Evolutionary conservation across 495 filamentous ascomycete species (phyloP), one percentile per base, ranked within the genome.

Genomic region (Podospora conica): DNA sequence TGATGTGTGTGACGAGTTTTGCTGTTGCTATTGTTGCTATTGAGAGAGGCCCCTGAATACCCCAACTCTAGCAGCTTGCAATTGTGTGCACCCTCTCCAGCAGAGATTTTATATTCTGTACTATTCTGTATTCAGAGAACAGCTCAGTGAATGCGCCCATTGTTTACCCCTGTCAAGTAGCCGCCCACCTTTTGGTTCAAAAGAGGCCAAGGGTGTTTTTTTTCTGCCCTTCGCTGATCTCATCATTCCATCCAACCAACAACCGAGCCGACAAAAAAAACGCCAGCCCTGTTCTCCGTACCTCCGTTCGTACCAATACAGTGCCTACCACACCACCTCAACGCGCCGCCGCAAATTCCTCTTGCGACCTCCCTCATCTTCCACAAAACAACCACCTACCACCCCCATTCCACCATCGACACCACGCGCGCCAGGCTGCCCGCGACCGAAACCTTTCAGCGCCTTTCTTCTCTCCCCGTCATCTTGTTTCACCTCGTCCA

Each of bases 151-250:
- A 61, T 61, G 28, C 59, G 59, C 31, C 59, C 21, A 59, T 59
- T 59, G 58, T 33, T 29, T 27, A 59, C 58, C 58, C 58, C 58
- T 59, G 58, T 59, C 58, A 27, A 48, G 40, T 48, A 48, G n/a
- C 40, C 40, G 40, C 40, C 40, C 40, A 48, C 40, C 40, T 48
- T 8, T 48, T 3, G 57, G n/a, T 59, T 59, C 27, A 27, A 59
- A 59, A 59, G 27, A 48, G 59, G 28, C 40, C 28, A 61, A 33
- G 59, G 28, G 20, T 53, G 12, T 60, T 33, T 31, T 33, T 53
- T 48, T n/a, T n/a, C 15, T 48, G 15, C 40, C 40, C 6, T n/a
- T 48, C 40, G 40, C 15, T 48, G 40, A n/a, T 48, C 40, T 48
- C 40, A 48, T 48, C 40, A n/a, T 48, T 48, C 40, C 40, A 48